Evolutionary conservation across 1,139 yeast species (phyloP), one percentile per base, ranked within the genome.

Genomic region (Pichia sp.): DNA sequence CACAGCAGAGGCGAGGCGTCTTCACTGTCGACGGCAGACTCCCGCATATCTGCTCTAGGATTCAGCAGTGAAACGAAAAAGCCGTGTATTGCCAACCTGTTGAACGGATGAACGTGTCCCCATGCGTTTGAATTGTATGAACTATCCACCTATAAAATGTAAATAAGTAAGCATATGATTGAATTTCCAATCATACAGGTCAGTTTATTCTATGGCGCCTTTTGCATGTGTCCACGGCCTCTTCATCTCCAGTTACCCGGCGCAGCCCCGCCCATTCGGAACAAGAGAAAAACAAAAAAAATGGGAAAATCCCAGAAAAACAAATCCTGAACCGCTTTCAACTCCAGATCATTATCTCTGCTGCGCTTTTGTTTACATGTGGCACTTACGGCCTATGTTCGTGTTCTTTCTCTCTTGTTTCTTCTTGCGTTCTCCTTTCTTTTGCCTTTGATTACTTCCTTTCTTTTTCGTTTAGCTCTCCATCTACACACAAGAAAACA

Each of bases 81-180:
- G 20, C 38, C 46, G 16, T 48, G 50, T 24, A 16, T 48, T 12
- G 45, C 50, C 27, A 38, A 48, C 34, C 36, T 48, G 50, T n/a
- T 48, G 16, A 48, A 48, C n/a, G 46, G 29, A 16, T 34, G 24
- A 34, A 20, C 24, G 24, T 20, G 24, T 20, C 24, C 24, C 24
- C 24, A 20, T 20, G 24, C 24, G 24, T 20, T 20, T 20, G 24
- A 20, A 12, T 12, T 36, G 40, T 36, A 36, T 16, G 16, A 36
- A 36, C n/a, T 36, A 36, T 14, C 40, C 16, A 9, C 7, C 16
- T 36, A 36, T 36, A 36, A 36, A 36, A 16, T 36, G 40, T 36
- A 36, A 36, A 36, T 14, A 36, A 36, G 34, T 31, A 31, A 31
- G 24, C 24, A 20, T 20, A 20, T 20, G 24, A 3, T 20, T 20